Conservation (phyloP, 208 protist genomes). For the Crithidia brevicula region DNA sequence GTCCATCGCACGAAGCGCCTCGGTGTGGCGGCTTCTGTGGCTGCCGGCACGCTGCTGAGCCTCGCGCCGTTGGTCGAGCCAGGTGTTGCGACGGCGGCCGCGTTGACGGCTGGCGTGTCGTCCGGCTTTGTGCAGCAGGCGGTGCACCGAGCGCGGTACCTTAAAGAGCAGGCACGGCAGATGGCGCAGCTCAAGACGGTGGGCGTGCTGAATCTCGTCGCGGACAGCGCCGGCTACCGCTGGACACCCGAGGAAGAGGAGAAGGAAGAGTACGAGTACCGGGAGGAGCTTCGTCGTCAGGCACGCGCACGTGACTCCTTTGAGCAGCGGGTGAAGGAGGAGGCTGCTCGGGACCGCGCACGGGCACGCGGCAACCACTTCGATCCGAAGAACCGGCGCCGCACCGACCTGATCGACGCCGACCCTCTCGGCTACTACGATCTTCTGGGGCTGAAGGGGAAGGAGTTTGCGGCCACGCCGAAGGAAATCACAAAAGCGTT, state of each 20-base stretch:
- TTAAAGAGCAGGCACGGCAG: conserved; percentile 51
- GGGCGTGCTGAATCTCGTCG: conserved; percentile 79
- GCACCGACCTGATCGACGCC: conserved; percentile 72
- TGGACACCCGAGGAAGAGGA: conserved; percentile 88
- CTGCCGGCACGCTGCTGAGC: conserved; percentile 44
- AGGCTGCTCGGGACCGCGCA: conserved; percentile 69
- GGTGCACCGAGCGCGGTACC: conserved; percentile 38
- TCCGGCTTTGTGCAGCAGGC: conserved; percentile 40
- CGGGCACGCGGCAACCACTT: conserved; percentile 53
- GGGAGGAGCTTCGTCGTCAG: conserved; percentile 81
- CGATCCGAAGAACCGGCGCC: conserved; percentile 70
- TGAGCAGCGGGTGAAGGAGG: conserved; percentile 88
- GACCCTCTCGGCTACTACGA: conserved; percentile 92
- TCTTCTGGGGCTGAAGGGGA: conserved; percentile 76
- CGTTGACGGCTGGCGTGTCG: conserved; percentile 50
- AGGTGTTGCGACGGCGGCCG: conserved; percentile 65
- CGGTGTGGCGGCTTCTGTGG: conserved; percentile 34
- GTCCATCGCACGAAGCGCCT: conserved; percentile 30
- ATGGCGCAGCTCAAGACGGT: conserved; percentile 75
- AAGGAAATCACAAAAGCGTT: conserved; percentile 89
- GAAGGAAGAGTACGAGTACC: conserved; percentile 87
- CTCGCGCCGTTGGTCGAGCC: conserved; percentile 60
- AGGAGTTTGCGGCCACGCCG: conserved; percentile 69
- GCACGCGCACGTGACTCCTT: conserved; percentile 72
- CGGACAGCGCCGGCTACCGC: conserved; percentile 81